Conservation (phyloP, 78 protist species). For the slime mould (Dictyostelium discoideum) region DNA sequence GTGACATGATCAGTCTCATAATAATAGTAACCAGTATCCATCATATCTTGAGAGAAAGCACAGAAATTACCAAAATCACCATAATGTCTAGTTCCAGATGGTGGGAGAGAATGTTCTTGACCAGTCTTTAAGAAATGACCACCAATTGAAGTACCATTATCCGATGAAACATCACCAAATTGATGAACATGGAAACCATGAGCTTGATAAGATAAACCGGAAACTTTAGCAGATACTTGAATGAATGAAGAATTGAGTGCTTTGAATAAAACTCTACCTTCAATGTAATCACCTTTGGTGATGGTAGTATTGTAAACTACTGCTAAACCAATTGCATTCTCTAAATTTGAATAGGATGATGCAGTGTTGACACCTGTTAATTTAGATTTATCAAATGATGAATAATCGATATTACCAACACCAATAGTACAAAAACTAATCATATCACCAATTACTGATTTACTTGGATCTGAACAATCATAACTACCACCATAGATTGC, state of each 20-base stretch:
- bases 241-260: neutral
- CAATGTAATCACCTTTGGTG: neutral
- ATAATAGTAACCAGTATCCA: conserved; percentile 9
- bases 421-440: neutral
- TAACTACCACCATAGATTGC: neutral
- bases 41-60: neutral
- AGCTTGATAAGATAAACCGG: neutral
- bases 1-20: neutral
- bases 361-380: neutral
- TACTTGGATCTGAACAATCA: neutral
- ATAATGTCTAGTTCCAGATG: neutral
- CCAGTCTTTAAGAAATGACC: conserved; percentile 11
- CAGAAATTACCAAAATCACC: conserved; percentile 66
- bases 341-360: neutral
- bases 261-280: neutral
- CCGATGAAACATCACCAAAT: conserved; percentile 4
- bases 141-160: conserved; percentile 13
- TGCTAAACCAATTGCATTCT: neutral
- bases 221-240: neutral
- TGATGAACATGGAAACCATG: conserved; percentile 50
- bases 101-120: conserved; percentile 23
- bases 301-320: neutral
- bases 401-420: neutral
- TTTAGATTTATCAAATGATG: neutral
- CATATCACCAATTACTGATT: neutral